Base-by-base conservation (phyloP, 371 early-diverging fungal species). In the Umbelopsis sp. region DNA sequence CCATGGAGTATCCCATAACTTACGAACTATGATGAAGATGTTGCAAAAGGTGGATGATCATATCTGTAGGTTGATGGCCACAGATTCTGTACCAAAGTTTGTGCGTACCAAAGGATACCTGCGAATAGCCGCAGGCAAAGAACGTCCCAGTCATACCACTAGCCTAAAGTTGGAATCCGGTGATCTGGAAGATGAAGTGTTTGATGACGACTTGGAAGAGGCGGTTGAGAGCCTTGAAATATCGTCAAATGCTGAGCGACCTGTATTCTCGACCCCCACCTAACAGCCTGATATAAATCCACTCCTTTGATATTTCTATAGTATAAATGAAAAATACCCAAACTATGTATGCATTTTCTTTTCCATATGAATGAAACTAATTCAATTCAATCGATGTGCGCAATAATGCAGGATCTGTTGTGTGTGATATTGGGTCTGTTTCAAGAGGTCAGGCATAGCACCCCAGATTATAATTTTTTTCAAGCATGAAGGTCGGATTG, bases 61-160 rank as follows among this genome's bases (percentile, higher is more conserved):
- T 57, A 90, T 91, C 64, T 93, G 90, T 76, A 77, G 87, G 29
- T 75, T 93, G 11, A 89, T 91, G 90, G 91, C 93, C 18, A 87
- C 88, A 1, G 93, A 93, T 65, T 91, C 92, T 16, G 89, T 92
- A n/a, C 92, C 93, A 0, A 93, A 91, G 77, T 93, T 91, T 74
- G 79, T 87, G 20, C 87, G 82, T 67, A 91, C 93, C 3, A 86
- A 87, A 48, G 80, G 80, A 69, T 93, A 93, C 70, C 77, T 66
- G 25, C 7, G 16, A 18, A 44, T 68, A 10, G 25, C 53, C 12
- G 7, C 10, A 14, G 35, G 35, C 18, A 57, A 57, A 35, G 57
- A 57, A 18, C 29, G 18, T 3, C 29, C 11, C 16, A 24, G 10
- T 5, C 6, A 29, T 11, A 35, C 9, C 16, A 14, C 29, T 5